Evolutionary conservation across 495 filamentous ascomycete species (phyloP).

Genomic region (Podospora pseudopauciseta): DNA sequence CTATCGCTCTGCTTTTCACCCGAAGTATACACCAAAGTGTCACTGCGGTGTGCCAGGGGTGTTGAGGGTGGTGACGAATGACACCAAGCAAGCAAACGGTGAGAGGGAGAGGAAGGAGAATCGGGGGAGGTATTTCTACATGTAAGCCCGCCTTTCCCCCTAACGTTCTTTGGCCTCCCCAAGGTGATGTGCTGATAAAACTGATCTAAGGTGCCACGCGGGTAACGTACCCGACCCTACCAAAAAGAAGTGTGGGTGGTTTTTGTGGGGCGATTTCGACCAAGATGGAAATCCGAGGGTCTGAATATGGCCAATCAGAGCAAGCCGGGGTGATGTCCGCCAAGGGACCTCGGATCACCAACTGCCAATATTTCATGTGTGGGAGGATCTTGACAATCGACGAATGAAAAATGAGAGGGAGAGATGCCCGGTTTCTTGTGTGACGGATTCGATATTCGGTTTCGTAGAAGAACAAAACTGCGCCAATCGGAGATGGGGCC

Average conservation of each 20-base stretch:
- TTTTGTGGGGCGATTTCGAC: conserved; percentile 87
- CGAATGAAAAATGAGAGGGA: too few species aligned
- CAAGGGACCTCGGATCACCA: too few species aligned
- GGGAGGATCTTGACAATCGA: too few species aligned
- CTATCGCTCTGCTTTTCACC: conserved; percentile 73
- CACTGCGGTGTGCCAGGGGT: conserved; percentile 68
- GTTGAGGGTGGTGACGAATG: conserved; percentile 73
- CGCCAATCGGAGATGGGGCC: too few species aligned
- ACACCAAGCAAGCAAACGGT: conserved; percentile 39
- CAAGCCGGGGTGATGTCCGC: background rate
- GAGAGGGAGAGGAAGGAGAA: conserved; percentile 39
- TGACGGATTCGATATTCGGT: too few species aligned
- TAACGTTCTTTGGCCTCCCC: too few species aligned
- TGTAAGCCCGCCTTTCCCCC: conserved; percentile 31
- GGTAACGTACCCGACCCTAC: conserved; percentile 61
- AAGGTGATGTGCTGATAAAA: too few species aligned
- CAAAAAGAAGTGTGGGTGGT: conserved; percentile 73
- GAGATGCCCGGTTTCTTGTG: too few species aligned
- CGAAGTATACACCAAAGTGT: conserved; percentile 60
- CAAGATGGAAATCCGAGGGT: conserved; percentile 78
- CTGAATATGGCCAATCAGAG: background rate
- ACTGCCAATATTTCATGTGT: too few species aligned
- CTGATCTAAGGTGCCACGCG: conserved; percentile 55
- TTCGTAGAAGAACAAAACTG: too few species aligned
- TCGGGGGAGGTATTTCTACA: conserved; percentile 86